A percentile compares a stretch with the other conserved stretches of the same genome.
Conservation (phyloP, 139 green algal genomes). For the Chlorokybus atmophyticus region DNA sequence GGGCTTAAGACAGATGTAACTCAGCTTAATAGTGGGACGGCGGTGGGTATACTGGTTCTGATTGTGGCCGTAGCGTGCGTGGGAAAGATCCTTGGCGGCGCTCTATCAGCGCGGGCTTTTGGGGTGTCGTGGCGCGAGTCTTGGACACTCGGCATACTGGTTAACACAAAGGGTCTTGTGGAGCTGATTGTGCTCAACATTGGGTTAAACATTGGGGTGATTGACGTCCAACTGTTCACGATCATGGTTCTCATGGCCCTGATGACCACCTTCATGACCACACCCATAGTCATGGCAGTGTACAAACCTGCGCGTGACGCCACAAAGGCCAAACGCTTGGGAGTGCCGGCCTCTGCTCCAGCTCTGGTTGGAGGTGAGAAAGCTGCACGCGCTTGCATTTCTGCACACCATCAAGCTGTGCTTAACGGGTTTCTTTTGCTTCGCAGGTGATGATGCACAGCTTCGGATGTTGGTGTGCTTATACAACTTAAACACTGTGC, state of each 20-base stretch:
- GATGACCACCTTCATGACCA: not conserved
- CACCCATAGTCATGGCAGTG: not conserved
- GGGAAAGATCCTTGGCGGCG: not conserved
- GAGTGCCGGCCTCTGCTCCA: no score
- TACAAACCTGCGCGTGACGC: no score
- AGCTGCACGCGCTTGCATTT: no score
- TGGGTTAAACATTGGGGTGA: not conserved
- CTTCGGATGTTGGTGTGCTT: no score
- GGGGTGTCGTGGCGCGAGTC: not conserved
- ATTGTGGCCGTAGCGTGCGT: not conserved
- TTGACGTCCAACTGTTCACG: not conserved
- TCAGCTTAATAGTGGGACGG: not conserved
- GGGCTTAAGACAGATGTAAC: not conserved
- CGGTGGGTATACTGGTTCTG: not conserved
- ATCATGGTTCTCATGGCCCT: constrained; percentile 4
- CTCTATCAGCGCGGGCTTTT: not conserved
- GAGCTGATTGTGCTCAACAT: constrained; percentile 4
- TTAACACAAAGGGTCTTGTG: not conserved
- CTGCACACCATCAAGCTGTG: no score
- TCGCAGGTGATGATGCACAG: no score
- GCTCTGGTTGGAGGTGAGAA: no score
- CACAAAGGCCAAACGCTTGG: no score
- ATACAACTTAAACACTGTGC: no score
- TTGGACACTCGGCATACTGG: not conserved
- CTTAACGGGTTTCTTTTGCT: no score